Conservation (phyloP, 192 early-diverging fungal genomes). For the Podila epicladia region DNA sequence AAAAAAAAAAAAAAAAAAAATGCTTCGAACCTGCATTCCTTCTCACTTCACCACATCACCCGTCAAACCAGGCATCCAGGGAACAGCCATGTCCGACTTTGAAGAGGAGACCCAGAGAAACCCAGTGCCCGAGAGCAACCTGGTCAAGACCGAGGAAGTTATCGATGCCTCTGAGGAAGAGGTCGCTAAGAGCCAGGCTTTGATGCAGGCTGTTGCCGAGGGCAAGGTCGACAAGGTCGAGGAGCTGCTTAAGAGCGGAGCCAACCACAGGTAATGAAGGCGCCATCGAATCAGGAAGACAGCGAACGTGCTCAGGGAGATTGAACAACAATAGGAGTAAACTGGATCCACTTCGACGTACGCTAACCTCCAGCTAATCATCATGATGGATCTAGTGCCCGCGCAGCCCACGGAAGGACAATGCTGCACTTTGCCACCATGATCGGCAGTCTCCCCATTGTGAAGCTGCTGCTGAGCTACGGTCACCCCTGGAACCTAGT, state of each 20-base stretch:
- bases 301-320: neutral
- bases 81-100: neutral
- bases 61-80: neutral
- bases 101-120: conserved; percentile 29
- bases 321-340: neutral
- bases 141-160: conserved; percentile 43
- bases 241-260: conserved; percentile 35
- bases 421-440: conserved; percentile 76
- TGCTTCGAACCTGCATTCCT: no score
- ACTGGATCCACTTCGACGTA: neutral
- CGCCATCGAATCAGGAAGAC: neutral
- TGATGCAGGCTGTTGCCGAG: conserved; percentile 46
- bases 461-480: conserved; percentile 66
- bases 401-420: conserved; percentile 38
- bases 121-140: conserved; percentile 42
- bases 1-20: no score
- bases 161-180: conserved; percentile 40
- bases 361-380: neutral
- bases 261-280: conserved; percentile 40
- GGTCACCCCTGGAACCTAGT: conserved; percentile 89
- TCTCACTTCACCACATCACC: neutral
- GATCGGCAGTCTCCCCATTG: conserved; percentile 69
- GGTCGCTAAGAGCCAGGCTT: conserved; percentile 36
- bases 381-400: conserved; percentile 9
- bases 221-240: conserved; percentile 38